phyloP scores from a whole-genome alignment of 176 grass and related monocot species.

The Saccharum spontaneum region DNA sequence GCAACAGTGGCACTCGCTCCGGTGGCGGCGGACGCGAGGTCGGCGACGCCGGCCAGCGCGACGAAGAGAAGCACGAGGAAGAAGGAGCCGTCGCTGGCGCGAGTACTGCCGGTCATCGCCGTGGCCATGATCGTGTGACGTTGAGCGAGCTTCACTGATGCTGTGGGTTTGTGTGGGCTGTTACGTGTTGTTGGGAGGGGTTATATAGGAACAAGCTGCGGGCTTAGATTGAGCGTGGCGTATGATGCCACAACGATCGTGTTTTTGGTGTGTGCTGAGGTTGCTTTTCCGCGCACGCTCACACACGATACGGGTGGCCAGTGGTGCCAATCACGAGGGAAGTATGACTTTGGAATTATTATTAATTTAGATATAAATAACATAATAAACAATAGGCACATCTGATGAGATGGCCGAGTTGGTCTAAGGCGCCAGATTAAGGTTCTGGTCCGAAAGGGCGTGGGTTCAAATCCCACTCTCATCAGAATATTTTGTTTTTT shows the following conservation, averaged over 20 bases:
- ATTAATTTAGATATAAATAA: neutral
- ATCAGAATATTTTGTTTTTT: neutral
- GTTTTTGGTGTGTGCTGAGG: conserved; percentile 36
- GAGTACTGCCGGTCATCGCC: neutral
- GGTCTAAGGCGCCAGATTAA: conserved; percentile 99
- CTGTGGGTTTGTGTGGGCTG: neutral
- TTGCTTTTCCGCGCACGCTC: conserved; percentile 35
- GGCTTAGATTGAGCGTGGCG: neutral
- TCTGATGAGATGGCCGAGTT: conserved; percentile 30
- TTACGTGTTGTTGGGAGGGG: neutral
- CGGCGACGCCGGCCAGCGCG: neutral
- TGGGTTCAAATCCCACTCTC: conserved; percentile 98
- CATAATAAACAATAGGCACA: fast-evolving
- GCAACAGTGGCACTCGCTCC: neutral
- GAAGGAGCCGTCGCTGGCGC: neutral
- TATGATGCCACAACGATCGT: neutral
- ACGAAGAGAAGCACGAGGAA: conserved; percentile 22
- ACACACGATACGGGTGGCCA: conserved; percentile 25
- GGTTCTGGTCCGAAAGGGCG: conserved; percentile 98
- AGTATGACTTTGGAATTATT: neutral
- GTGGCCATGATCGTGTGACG: neutral
- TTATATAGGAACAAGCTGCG: conserved; percentile 13
- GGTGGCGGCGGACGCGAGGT: neutral
- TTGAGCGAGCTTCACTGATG: neutral
- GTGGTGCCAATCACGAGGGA: neutral